phyloP scores from a whole-genome alignment of 1,284 basidiomycete genomes.

The Nidula niveotomentosa region DNA sequence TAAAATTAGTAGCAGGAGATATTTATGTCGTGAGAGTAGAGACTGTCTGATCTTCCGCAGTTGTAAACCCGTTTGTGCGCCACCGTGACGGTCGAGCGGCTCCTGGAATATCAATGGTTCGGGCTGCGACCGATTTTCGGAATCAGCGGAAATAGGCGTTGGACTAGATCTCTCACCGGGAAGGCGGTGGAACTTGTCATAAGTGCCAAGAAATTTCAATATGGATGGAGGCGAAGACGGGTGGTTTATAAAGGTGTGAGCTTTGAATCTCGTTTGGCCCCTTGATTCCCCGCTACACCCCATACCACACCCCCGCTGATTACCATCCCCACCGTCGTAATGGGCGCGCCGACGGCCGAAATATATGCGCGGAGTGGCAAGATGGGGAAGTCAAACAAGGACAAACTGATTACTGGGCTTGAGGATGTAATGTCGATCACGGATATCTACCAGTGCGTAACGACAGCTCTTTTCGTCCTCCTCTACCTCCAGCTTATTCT shows the following conservation, averaged over 20 bases:
- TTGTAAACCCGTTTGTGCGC: not conserved
- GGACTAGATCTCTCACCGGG: not conserved
- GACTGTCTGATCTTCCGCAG: not conserved
- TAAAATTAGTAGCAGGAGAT: no score
- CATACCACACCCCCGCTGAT: not conserved
- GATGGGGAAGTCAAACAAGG: conserved; percentile 15
- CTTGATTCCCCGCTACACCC: not conserved
- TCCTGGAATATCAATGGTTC: not conserved
- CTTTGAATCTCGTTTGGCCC: not conserved
- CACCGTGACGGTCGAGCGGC: not conserved
- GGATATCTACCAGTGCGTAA: conserved; percentile 15
- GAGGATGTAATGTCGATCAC: conserved; percentile 6
- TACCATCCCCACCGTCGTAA: not conserved
- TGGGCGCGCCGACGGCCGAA: conserved; percentile 16
- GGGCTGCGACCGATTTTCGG: not conserved
- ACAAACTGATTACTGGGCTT: conserved; percentile 14
- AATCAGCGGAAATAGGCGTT: not conserved
- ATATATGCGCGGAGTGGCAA: conserved; percentile 6
- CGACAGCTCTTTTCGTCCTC: conserved; percentile 7
- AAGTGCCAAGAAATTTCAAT: not conserved
- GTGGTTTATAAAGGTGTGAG: no score
- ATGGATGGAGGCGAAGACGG: no score
- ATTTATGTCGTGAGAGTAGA: not conserved
- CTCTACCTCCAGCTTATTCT: not conserved
- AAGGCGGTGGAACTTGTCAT: not conserved